Base-by-base conservation (phyloP, 2,329 filamentous ascomycete genomes). In the Coniochaeta sp. region DNA sequence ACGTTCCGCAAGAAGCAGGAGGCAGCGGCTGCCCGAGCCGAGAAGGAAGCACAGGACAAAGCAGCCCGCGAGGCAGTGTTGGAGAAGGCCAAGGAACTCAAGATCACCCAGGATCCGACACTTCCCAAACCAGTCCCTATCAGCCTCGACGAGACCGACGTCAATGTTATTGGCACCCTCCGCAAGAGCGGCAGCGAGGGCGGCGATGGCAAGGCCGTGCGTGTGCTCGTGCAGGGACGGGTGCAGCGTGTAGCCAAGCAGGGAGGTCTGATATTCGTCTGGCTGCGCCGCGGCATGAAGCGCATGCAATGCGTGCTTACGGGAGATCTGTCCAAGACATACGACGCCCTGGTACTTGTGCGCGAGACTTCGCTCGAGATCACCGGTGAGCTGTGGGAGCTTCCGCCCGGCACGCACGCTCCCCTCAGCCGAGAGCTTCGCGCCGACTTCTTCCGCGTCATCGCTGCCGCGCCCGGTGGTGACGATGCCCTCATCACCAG, bases 401-500 rank as follows among this genome's bases (percentile, higher is more conserved):
- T 96, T 5, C 93, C 89, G 11, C 82, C 84, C 26, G 90, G 90
- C 60, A 85, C 89, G 64, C 86, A 88, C 62, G 93, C 93, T 0
- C 91, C 91, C 57, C 87, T 91, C 76, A 81, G 89, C 81, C 90
- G 93, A 65, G 93, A 97, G 76, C 81, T 97, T 57, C 91, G 93
- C 70, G 93, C 90, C 67, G 93, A 97, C 76, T 96, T 88, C 80
- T 97, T 89, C 81, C 83, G 85, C 72, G 85, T 96, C 68, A 86
- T 90, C 62, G 89, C 87, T 69, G 83, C 86, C 68, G 91, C 93
- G 44, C 89, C 91, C 43, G 89, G 91, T 64, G 93, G 91, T 68
- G 90, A 93, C 63, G 93, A 96, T 64, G 90, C 93, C 69, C 92
- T 96, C 72, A 95, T 91, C 81, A 96, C 92, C 83, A 85, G 77